A percentile compares a stretch with the other conserved stretches of the same genome.
These are phyloP conservation scores for Leccinellum luteum DNA, from an alignment of 768 basidiomycete species.

Conservation along the genomic window DNA sequence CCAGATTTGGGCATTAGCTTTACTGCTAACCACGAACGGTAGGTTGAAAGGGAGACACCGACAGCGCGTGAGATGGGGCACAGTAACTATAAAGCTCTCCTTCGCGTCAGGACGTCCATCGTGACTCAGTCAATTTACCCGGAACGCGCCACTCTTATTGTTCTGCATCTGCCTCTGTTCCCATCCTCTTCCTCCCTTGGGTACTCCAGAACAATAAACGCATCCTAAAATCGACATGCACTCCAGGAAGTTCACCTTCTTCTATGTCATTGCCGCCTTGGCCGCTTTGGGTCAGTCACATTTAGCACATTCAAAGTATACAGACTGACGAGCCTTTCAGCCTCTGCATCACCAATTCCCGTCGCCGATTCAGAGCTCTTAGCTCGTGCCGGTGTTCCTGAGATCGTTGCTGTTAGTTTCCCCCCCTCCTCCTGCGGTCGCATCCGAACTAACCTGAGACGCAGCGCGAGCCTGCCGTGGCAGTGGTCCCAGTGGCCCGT, in stretches of 20 bases:
- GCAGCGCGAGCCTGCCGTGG: conserved; percentile 13
- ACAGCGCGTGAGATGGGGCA: conserved; percentile 1
- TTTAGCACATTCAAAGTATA: neutral
- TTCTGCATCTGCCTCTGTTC: conserved; percentile 17
- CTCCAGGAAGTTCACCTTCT: conserved; percentile 26
- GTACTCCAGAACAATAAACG: conserved; percentile 27
- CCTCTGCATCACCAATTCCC: conserved; percentile 29
- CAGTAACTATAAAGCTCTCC: conserved; percentile 26
- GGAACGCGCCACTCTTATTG: conserved; percentile 30
- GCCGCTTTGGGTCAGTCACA: conserved; percentile 24
- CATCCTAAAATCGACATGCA: conserved; percentile 28
- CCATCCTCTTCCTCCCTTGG: neutral
- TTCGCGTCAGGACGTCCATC: neutral
- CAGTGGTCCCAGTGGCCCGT: conserved; percentile 8
- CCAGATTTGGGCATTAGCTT: conserved; percentile 20
- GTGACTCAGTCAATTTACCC: conserved; percentile 18
- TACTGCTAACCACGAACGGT: conserved; percentile 22
- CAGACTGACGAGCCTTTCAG: conserved; percentile 13
- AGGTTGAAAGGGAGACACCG: conserved; percentile 24
- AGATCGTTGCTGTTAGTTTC: conserved; percentile 19
- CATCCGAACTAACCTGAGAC: neutral
- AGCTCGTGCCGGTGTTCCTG: neutral
- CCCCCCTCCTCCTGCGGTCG: rapidly evolving
- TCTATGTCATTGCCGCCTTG: conserved; percentile 31
- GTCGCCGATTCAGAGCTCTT: conserved; percentile 6